These are phyloP conservation scores for Boletus coccyginus DNA, from an alignment of 768 basidiomycete species.

Conservation along the genomic window DNA sequence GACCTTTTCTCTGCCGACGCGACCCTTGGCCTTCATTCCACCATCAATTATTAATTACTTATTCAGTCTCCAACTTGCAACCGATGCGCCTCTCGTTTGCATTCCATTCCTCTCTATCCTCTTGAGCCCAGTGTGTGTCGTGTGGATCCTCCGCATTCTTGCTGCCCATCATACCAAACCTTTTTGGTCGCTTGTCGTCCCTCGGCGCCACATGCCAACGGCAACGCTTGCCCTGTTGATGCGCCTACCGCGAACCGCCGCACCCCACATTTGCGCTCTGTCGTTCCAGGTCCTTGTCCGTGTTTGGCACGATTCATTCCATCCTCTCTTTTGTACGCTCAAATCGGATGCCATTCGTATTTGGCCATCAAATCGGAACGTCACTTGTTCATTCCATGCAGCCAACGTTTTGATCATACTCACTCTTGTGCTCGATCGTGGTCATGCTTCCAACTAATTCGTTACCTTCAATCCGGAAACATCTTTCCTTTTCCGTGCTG, in stretches of 20 bases:
- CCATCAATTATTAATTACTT: not conserved
- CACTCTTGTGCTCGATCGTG: not conserved
- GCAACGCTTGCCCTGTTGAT: not conserved
- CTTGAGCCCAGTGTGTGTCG: not conserved
- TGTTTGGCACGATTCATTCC: conserved; percentile 3
- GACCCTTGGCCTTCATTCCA: conserved; percentile 16
- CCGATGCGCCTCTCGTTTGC: not conserved
- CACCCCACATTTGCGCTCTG: not conserved
- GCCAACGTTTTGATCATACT: not conserved
- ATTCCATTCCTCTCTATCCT: conserved; percentile 9
- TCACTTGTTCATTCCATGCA: conserved; percentile 1
- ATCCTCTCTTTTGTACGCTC: not conserved
- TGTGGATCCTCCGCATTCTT: not conserved
- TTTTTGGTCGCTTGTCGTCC: not conserved
- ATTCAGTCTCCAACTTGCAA: not conserved
- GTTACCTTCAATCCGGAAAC: not conserved
- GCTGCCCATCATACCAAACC: not conserved
- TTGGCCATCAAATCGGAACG: not conserved
- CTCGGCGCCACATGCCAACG: conserved; percentile 14
- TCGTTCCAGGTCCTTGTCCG: not conserved
- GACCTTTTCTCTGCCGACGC: conserved; percentile 3
- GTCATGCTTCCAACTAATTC: not conserved
- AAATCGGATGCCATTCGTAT: not conserved
- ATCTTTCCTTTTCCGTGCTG: not conserved
- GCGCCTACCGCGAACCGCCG: not conserved